phyloP scores from a whole-genome alignment of 768 basidiomycete genomes.

The Agaricus subrufescens region DNA sequence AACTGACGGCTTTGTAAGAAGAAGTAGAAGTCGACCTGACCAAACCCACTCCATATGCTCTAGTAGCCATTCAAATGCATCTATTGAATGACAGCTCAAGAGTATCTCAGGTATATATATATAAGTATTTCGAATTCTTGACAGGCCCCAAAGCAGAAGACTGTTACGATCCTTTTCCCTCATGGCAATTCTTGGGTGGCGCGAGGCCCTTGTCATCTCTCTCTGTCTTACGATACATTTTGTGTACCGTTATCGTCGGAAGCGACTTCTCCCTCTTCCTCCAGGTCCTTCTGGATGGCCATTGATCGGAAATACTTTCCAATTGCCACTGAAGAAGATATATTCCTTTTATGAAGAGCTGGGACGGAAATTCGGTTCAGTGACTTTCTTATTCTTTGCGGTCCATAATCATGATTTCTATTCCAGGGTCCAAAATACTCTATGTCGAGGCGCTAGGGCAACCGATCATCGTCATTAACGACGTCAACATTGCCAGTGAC shows the following conservation, averaged over 20 bases:
- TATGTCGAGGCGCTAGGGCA: constrained; percentile 49
- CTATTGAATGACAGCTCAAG: no score
- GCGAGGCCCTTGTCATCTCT: background rate
- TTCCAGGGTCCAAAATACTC: constrained; percentile 34
- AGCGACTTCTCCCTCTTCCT: background rate
- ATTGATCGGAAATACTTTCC: constrained; percentile 8
- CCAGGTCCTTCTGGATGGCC: constrained; percentile 5
- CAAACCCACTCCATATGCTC: no score
- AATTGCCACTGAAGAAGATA: background rate
- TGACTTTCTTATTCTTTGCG: background rate
- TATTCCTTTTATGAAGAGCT: background rate
- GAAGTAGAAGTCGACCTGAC: no score
- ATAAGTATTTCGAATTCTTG: no score
- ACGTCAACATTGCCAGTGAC: constrained; percentile 37
- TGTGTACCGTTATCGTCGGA: background rate
- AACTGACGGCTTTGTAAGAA: no score
- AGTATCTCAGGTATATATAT: no score
- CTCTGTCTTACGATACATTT: background rate
- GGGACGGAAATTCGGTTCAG: background rate
- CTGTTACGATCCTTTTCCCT: no score
- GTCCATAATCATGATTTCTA: background rate
- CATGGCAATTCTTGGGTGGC: no score
- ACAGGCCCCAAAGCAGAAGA: no score
- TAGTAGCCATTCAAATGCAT: no score
- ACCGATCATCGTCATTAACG: constrained; percentile 34